Conservation (phyloP, 2,329 filamentous ascomycete genomes). For the Colletotrichum gigasporum region DNA sequence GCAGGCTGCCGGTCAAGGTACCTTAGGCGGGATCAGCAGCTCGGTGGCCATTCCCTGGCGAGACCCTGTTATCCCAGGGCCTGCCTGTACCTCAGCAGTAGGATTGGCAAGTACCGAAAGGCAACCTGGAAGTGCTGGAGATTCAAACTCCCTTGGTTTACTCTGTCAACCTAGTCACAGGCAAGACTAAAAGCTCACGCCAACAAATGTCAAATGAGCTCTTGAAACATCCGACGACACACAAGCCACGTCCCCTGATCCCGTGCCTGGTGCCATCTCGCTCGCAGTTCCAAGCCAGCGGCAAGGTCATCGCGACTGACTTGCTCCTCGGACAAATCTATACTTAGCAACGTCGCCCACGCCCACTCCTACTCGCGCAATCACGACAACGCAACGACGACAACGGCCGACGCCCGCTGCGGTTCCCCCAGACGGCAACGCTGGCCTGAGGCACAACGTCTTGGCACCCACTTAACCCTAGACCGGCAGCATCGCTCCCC, state of each 20-base stretch:
- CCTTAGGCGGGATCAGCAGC: background rate
- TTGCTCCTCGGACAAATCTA: conserved; percentile 2
- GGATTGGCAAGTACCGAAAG: background rate
- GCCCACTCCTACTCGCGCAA: background rate
- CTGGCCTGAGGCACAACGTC: conserved; percentile 27
- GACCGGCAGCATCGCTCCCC: conserved; percentile 2
- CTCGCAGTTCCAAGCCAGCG: background rate
- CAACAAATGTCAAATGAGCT: background rate
- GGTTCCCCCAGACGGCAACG: background rate
- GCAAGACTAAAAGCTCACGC: background rate
- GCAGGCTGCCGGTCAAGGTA: background rate
- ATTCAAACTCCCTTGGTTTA: conserved; percentile 1
- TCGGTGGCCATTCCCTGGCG: too few species aligned
- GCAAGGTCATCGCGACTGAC: background rate
- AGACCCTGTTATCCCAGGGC: background rate
- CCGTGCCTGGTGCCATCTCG: conserved; percentile 1
- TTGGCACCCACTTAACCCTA: conserved; percentile 16
- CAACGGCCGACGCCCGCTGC: background rate
- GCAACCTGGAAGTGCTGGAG: background rate
- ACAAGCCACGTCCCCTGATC: background rate
- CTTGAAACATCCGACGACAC: conserved; percentile 21
- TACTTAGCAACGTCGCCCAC: conserved; percentile 3
- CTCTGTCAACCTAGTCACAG: background rate
- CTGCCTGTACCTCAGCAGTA: background rate
- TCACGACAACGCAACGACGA: background rate